These are phyloP conservation scores for Flaveria floridana DNA, from an alignment of 140 eudicot genomes.

Conservation along the genomic window DNA sequence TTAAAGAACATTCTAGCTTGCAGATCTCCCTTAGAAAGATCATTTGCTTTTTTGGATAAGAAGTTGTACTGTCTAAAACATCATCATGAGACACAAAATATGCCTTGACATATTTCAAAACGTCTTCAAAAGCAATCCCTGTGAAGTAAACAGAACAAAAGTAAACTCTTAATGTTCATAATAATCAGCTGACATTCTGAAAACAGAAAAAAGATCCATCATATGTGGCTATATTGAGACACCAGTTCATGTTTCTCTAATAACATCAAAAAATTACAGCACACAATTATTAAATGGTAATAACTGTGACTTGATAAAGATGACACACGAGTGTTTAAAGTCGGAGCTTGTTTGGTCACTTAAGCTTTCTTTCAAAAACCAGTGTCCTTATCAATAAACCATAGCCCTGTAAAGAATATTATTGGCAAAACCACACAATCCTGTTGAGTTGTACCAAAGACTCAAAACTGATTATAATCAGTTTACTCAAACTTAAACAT, in stretches of 20 bases:
- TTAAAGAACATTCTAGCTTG: constrained; percentile 54
- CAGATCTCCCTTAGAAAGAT: constrained; percentile 46
- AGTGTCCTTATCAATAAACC: constrained; percentile 4
- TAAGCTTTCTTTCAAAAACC: neutral
- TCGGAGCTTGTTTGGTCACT: neutral
- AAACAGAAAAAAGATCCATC: neutral
- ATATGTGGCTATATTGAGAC: neutral
- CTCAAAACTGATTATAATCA: neutral
- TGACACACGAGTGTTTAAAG: constrained; percentile 1
- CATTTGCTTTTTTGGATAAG: constrained; percentile 36
- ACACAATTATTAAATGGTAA: neutral
- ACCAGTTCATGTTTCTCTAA: neutral
- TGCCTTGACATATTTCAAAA: constrained; percentile 42
- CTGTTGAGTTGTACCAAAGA: neutral
- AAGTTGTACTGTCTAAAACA: constrained; percentile 22
- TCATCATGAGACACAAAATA: constrained; percentile 40
- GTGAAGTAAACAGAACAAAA: constrained; percentile 19
- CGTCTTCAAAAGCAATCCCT: constrained; percentile 67
- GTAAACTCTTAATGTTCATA: neutral
- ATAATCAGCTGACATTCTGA: neutral
- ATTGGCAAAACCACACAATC: neutral
- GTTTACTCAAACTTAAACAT: neutral
- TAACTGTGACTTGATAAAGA: neutral
- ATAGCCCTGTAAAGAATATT: neutral
- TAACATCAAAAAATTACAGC: neutral